Base-by-base conservation (phyloP, 2,329 filamentous ascomycete species). In the Mycosphaerella sp. region DNA sequence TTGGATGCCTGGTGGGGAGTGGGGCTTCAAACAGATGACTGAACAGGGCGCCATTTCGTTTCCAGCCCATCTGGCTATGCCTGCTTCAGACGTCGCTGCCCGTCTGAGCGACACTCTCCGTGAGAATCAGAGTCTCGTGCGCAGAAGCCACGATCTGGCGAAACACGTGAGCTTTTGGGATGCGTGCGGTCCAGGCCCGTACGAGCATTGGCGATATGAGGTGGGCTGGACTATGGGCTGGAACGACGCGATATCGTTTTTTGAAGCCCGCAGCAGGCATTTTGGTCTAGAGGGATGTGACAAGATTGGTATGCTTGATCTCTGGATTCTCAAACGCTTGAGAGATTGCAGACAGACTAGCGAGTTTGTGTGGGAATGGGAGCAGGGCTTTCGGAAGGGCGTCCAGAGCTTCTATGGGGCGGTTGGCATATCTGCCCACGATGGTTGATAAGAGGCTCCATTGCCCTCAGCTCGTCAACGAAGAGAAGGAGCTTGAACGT, bases 1-100 rank as follows among this genome's bases (percentile, higher is more conserved):
- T 56, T 81, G 79, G 78, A 79, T 79, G 73, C 73, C 74, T n/a
- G 79, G 78, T 10, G 79, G 78, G 10, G 79, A 79, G 63, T 82
- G 79, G 79, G 79, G 79, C 0, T 81, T 82, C 65, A 71, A 72
- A 16, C 71, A 75, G 34, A 77, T 79, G 65, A 72, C 70, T 7
- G 72, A 76, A 17, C 71, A 70, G 17, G 65, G 68, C 2, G 70
- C 72, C 30, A 70, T 79, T 48, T 58, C 62, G 1, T 57, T 72
- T 1, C 71, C 78, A 32, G 47, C 58, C 34, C 62, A 68, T 48
- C 64, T 76, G 49, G 58, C 58, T 1, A 25, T 25, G 21, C 57
- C 77, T 43, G 51, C 67, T 21, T 58, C 59, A 3, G 56, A 62
- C 4, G 69, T 76, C 7, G 65, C 78, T 4, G 57, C 58, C 5